Evolutionary conservation across 768 basidiomycete species (phyloP).

Genomic region (Paxillus ammoniavirescens): DNA sequence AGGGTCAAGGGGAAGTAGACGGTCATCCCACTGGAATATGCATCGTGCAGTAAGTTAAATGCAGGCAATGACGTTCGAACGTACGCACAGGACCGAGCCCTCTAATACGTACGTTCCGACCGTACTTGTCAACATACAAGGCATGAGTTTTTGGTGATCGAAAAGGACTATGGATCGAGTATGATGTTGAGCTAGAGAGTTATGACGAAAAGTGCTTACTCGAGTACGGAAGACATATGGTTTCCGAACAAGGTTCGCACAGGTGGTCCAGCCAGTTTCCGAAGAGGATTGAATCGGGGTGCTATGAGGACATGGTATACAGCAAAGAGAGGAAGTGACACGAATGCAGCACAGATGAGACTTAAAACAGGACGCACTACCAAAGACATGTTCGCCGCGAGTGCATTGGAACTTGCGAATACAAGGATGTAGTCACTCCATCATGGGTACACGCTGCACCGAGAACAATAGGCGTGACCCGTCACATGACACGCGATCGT

Average conservation of each 20-base stretch:
- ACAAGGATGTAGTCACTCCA: not conserved
- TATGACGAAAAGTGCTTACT: slow-evolving; percentile 40
- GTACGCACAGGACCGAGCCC: slow-evolving; percentile 67
- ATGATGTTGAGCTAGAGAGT: not conserved
- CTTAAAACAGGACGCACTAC: slow-evolving; percentile 2
- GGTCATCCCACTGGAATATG: slow-evolving; percentile 62
- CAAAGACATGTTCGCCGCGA: slow-evolving; percentile 4
- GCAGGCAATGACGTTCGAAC: not conserved
- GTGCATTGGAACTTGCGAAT: not conserved
- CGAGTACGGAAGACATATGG: slow-evolving; percentile 55
- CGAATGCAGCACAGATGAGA: slow-evolving; percentile 7
- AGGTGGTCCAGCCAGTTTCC: slow-evolving; percentile 60
- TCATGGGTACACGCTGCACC: no score
- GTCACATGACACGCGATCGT: slow-evolving; percentile 6
- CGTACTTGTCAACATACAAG: slow-evolving; percentile 54
- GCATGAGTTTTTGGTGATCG: slow-evolving; percentile 56
- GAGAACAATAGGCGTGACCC: slow-evolving; percentile 8
- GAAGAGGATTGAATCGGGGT: slow-evolving; percentile 43
- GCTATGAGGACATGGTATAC: slow-evolving; percentile 27
- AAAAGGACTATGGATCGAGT: slow-evolving; percentile 41
- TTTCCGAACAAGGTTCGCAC: slow-evolving; percentile 45
- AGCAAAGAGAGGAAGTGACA: slow-evolving; percentile 17
- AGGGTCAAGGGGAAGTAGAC: slow-evolving; percentile 82
- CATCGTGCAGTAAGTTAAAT: slow-evolving; percentile 9
- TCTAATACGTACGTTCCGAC: slow-evolving; percentile 66